Base-by-base conservation (phyloP, 345 rosid genomes). In the Pugionium cornutum region DNA sequence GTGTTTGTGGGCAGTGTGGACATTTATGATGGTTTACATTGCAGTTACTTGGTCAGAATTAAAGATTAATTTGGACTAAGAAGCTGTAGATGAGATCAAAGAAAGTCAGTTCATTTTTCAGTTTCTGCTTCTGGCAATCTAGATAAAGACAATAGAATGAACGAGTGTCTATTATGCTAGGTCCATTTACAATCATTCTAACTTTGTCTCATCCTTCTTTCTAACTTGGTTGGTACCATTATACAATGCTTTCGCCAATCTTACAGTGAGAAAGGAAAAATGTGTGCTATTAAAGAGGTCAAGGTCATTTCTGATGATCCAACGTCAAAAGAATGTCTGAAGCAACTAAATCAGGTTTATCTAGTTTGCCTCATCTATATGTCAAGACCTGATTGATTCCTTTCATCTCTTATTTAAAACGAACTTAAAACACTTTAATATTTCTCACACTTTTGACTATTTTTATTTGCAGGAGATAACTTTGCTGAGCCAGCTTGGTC, bases 231-330 rank as follows among this genome's bases (percentile, higher is more conserved):
- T 64, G 42, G 47, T 60, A 45, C 62, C 35, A 35, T 64, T 46
- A 3, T 32, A 31, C 33, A 37, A 5, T 46, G 30, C 18, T 69
- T 56, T 70, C 34, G 32, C 55, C 30, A 65, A 47, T 70, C 64
- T 56, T 49, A 70, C 75, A 94, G 99, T 78, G 89, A 82, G 68
- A 85, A 84, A 53, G 98, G 99, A 59, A 84, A 87, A 55, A 85
- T 94, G 89, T 94, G 97, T 76, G 99, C 99, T 4, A 89, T 94
- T 70, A 94, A 94, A 76, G 99, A 94, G 86, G 99, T 89, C 62
- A 82, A 59, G 72, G 85, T 88, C 74, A 81, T 84, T 75, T 78
- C 83, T 7, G 99, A 94, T 67, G 97, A 94, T 73, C 84, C 77
- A 76, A 62, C 85, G 27, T 89, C 90, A 34, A 94, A 76, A 78